Percentiles rank a stretch among this genome's conserved stretches.
Conservation (phyloP, 2,329 filamentous ascomycete species). For the Neofusicoccum parvum region DNA sequence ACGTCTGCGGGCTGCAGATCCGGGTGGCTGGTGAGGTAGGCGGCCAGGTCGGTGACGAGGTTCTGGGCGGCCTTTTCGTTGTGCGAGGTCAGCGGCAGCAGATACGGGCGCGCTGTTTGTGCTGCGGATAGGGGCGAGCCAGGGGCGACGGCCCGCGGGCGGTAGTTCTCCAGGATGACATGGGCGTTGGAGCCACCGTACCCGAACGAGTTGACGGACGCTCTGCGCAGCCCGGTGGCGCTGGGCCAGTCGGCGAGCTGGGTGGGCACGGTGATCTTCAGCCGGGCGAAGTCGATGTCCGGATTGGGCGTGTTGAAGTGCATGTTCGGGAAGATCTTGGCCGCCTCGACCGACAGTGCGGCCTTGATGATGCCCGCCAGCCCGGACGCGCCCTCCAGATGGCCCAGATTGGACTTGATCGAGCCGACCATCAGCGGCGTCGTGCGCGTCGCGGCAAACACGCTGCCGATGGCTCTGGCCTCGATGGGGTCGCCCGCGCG, state of each 20-base stretch:
- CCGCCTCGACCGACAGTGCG: conserved; percentile 27
- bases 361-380: conserved; percentile 33
- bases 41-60: not conserved
- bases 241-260: conserved; percentile 21
- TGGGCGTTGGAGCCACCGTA: conserved; percentile 34
- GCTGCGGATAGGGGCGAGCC: not conserved
- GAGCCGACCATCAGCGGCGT: conserved; percentile 23
- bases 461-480: conserved; percentile 26
- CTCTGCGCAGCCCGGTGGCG: conserved; percentile 21
- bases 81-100: conserved; percentile 19
- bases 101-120: not conserved
- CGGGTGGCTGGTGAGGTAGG: not conserved
- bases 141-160: not conserved
- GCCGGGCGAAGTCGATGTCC: conserved; percentile 19
- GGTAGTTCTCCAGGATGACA: conserved; percentile 29
- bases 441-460: conserved; percentile 58
- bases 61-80: conserved; percentile 21
- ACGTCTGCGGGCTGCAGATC: not conserved
- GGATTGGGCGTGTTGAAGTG: conserved; percentile 24
- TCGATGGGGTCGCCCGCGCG: conserved; percentile 35
- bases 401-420: conserved; percentile 34
- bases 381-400: conserved; percentile 34
- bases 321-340: conserved; percentile 28
- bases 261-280: conserved; percentile 23
- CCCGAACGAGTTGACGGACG: conserved; percentile 28